These are phyloP conservation scores for Pinus tabuliformis DNA, from an alignment of 75 land plant species.

Conservation along the genomic window DNA sequence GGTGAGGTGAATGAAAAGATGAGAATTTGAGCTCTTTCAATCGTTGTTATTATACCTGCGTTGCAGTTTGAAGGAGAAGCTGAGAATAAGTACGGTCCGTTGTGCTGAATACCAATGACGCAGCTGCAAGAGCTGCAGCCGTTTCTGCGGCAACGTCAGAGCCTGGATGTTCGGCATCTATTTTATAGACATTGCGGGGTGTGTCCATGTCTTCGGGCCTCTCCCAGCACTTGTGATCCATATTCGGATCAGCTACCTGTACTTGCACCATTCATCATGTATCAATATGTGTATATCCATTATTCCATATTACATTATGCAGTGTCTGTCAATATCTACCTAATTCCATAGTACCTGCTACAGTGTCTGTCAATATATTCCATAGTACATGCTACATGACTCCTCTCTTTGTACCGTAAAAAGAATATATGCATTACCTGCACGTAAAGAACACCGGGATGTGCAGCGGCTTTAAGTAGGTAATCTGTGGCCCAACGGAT, in stretches of 20 bases:
- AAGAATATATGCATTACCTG: constrained; percentile 16
- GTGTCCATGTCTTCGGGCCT: constrained; percentile 90
- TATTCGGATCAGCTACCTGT: constrained; percentile 65
- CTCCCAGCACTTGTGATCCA: constrained; percentile 79
- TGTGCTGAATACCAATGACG: constrained; percentile 59
- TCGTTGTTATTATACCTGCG: background rate
- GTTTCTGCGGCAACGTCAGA: constrained; percentile 86
- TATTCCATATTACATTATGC: no score
- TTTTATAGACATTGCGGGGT: constrained; percentile 39
- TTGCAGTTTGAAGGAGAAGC: constrained; percentile 27
- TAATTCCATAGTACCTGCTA: no score
- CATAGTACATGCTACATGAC: no score
- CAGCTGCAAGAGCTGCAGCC: constrained; percentile 82
- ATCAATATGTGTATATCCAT: no score
- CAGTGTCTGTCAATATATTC: no score
- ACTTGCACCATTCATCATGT: no score
- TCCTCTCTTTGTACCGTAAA: no score
- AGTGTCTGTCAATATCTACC: no score
- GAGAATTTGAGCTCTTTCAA: background rate
- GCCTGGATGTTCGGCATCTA: constrained; percentile 50
- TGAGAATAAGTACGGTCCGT: constrained; percentile 35
- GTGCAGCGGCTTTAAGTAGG: constrained; percentile 49
- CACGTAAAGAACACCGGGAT: constrained; percentile 46
- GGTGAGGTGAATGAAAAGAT: background rate
- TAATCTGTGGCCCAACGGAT: constrained; percentile 75